Evolutionary conservation across 345 rosid species (phyloP).

Genomic region (Eucalyptus guilfoylei): DNA sequence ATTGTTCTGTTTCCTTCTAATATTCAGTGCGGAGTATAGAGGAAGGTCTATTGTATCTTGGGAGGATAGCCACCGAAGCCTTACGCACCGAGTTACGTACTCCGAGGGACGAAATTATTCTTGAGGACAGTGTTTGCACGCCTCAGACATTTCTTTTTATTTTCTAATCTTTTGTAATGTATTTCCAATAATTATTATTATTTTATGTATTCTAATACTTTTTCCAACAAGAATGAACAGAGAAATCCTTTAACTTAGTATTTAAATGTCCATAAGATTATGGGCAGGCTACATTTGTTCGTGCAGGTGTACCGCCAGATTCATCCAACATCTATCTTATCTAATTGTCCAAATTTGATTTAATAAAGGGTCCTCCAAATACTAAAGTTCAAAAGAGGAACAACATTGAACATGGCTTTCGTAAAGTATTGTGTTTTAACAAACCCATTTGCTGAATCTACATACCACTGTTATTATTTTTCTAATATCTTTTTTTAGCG

Average conservation of each 20-base stretch:
- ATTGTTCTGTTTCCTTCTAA: rapidly evolving
- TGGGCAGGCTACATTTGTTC: neutral
- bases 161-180: no score
- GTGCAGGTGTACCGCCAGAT: neutral
- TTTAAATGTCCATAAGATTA: neutral
- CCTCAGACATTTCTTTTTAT: no score
- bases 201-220: no score
- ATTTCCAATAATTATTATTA: no score
- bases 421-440: neutral
- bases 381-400: neutral
- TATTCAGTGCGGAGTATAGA: rapidly evolving
- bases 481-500: neutral
- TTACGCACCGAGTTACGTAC: no score
- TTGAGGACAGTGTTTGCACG: rapidly evolving
- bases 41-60: rapidly evolving
- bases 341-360: neutral
- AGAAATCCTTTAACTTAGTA: neutral
- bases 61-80: no score
- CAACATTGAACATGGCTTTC: neutral
- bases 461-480: neutral
- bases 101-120: rapidly evolving
- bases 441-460: neutral
- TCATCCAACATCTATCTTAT: neutral
- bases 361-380: neutral
- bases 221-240: neutral